Evolutionary conservation across 2,329 filamentous ascomycete genomes (phyloP), one percentile per base, ranked within the genome.

Genomic region (Alternaria sp.): DNA sequence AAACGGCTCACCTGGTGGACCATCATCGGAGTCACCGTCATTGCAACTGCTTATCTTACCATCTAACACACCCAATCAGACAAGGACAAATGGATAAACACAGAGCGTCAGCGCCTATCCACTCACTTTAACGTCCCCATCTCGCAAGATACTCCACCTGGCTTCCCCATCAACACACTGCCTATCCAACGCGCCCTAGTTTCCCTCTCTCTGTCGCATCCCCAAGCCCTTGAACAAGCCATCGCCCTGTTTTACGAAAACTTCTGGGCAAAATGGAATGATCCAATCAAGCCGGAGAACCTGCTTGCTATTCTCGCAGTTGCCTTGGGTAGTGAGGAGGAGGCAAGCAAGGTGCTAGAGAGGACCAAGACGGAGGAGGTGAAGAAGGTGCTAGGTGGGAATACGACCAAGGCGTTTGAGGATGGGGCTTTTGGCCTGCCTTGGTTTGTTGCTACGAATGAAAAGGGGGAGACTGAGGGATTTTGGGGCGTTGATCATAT

Each of bases 401-500:
- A 86, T 59, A 87, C 85, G 1, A 80, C 86, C 14, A 64, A 72
- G 52, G 84, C 86, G 1, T 79, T 88, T 25, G 74, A 77, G 25
- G 80, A 83, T 25, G 87, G 86, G 1, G 85, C 85, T 1, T 90
- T 90, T 79, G 87, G 87, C 2, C 69, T 89, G 54, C 87, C 87
- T 3, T 89, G 85, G 83, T 86, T 87, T 69, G 75, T 81, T 54
- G 87, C 85, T 54, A 86, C 82, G 50, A 86, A 88, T 72, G 53
- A 73, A 7, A 77, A 84, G 52, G 86, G 86, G 0, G 75, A 84
- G 68, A 86, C 73, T 38, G 85, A 88, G 64, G 75, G 76, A 1
- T 89, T 85, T 67, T 89, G 85, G 84, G 87, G 87, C 0, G 82
- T 89, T 14, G 87, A 89, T 78, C 86, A 88, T 74, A 65, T 89